Conservation (phyloP, 441 rosid species). For the Flueggea neowawraea region DNA sequence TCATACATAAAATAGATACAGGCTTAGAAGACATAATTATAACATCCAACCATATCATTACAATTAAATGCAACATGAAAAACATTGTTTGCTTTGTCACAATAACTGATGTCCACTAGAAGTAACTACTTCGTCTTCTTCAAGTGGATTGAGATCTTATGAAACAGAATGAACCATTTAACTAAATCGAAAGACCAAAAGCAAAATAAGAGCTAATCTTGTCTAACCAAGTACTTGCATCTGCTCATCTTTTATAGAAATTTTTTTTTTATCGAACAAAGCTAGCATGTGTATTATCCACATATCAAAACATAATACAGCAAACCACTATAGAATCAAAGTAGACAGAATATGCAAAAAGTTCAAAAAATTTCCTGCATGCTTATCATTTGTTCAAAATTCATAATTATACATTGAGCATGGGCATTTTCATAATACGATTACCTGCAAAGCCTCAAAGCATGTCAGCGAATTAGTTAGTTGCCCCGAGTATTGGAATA, state of each 20-base stretch:
- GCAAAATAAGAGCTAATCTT: too few relatives aligned
- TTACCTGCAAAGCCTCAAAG: conserved; percentile 94
- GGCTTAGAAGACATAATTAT: not conserved
- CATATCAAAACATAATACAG: not conserved
- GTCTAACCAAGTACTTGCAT: too few relatives aligned
- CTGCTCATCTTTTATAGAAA: too few relatives aligned
- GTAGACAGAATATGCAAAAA: not conserved
- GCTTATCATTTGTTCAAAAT: not conserved
- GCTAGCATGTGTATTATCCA: not conserved
- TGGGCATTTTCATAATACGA: conserved; percentile 13
- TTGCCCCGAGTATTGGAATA: conserved; percentile 53
- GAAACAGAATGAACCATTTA: too few relatives aligned
- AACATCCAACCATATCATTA: too few relatives aligned
- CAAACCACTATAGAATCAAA: not conserved
- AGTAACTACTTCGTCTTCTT: too few relatives aligned
- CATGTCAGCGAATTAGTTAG: conserved; percentile 50
- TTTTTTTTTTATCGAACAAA: not conserved
- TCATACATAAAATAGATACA: not conserved
- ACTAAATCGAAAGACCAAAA: too few relatives aligned
- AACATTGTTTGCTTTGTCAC: too few relatives aligned
- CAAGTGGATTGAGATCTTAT: too few relatives aligned
- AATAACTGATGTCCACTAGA: too few relatives aligned
- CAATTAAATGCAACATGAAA: too few relatives aligned
- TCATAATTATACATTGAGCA: not conserved
- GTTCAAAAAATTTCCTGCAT: too few relatives aligned